Conservation (phyloP, 1,284 basidiomycete species). For the Moesziomyces globuligerus region DNA sequence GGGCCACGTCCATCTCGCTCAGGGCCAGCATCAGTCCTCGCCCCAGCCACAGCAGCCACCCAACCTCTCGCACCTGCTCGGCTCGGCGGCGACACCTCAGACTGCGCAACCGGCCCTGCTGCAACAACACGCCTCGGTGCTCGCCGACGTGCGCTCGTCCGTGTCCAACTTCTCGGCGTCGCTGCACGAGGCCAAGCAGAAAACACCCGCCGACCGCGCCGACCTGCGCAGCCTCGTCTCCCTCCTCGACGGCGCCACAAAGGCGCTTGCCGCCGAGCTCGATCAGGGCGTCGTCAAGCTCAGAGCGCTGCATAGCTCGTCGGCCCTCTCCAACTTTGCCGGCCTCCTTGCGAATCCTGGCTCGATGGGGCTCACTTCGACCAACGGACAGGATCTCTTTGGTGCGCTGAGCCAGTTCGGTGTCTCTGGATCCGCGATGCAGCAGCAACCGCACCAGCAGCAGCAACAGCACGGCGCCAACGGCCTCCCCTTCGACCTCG, state of each 20-base stretch:
- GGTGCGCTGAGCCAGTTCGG: slow-evolving; percentile 19
- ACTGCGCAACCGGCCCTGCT: slow-evolving; percentile 17
- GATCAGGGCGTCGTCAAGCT: slow-evolving; percentile 30
- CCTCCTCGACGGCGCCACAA: slow-evolving; percentile 30
- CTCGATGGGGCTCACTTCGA: slow-evolving; percentile 7
- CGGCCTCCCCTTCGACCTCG: slow-evolving; percentile 27
- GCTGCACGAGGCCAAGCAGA: slow-evolving; percentile 33
- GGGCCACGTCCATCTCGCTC: slow-evolving; percentile 13
- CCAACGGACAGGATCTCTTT: slow-evolving; percentile 22
- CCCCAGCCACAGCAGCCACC: slow-evolving; percentile 17
- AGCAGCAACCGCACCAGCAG: slow-evolving; percentile 19
- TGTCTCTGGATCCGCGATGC: slow-evolving; percentile 12
- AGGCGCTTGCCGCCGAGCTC: slow-evolving; percentile 31
- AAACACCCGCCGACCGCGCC: slow-evolving; percentile 23
- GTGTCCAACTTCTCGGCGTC: slow-evolving; percentile 32
- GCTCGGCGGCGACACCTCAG: slow-evolving; percentile 1
- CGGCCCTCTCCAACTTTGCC: slow-evolving; percentile 18
- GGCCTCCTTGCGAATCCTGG: slow-evolving; percentile 13
- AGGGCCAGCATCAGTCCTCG: slow-evolving; percentile 7
- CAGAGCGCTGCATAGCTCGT: slow-evolving; percentile 18
- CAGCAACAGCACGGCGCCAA: slow-evolving; percentile 16
- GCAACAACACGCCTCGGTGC: slow-evolving; percentile 37
- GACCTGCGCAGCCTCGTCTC: slow-evolving; percentile 38
- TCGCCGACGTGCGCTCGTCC: slow-evolving; percentile 24
- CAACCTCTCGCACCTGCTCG: slow-evolving; percentile 28